Evolutionary conservation across 805 yeast genomes (phyloP).

Genomic region (Metschnikowia anglica): DNA sequence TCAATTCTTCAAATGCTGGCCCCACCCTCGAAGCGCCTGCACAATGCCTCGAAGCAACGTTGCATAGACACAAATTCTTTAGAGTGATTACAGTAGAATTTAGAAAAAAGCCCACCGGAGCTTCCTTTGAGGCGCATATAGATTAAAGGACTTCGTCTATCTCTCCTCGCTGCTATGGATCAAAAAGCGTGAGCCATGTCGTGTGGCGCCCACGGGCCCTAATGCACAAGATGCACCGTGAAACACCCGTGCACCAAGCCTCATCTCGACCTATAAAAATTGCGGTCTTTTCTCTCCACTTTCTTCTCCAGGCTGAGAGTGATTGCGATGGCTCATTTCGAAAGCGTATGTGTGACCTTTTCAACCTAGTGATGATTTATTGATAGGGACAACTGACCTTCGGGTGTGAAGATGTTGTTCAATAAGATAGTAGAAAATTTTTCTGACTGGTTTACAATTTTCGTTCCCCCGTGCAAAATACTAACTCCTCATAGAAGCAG

Average conservation of each 20-base stretch:
- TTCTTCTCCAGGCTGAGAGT: not conserved
- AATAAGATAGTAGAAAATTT: slow-evolving; percentile 20
- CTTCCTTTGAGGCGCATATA: too few species aligned
- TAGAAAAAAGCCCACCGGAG: too few species aligned
- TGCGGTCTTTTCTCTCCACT: not conserved
- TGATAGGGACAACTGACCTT: slow-evolving; percentile 26
- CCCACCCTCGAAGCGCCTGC: not conserved
- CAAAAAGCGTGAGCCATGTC: too few species aligned
- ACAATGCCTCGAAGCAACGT: too few species aligned
- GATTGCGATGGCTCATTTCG: not conserved
- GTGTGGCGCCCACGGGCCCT: not conserved
- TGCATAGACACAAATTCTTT: too few species aligned
- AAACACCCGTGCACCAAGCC: not conserved
- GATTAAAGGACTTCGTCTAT: too few species aligned
- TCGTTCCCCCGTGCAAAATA: not conserved
- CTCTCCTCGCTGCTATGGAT: too few species aligned
- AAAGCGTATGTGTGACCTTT: slow-evolving; percentile 7
- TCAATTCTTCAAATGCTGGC: too few species aligned
- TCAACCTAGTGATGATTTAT: slow-evolving; percentile 18
- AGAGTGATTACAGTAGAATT: too few species aligned
- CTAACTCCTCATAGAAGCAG: not conserved
- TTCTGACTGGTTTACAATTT: slow-evolving; percentile 9
- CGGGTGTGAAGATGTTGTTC: slow-evolving; percentile 23
- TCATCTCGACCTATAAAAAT: slow-evolving; percentile 1
- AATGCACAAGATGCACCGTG: not conserved